Evolutionary conservation across 768 basidiomycete genomes (phyloP).

Genomic region (Imleria badia): DNA sequence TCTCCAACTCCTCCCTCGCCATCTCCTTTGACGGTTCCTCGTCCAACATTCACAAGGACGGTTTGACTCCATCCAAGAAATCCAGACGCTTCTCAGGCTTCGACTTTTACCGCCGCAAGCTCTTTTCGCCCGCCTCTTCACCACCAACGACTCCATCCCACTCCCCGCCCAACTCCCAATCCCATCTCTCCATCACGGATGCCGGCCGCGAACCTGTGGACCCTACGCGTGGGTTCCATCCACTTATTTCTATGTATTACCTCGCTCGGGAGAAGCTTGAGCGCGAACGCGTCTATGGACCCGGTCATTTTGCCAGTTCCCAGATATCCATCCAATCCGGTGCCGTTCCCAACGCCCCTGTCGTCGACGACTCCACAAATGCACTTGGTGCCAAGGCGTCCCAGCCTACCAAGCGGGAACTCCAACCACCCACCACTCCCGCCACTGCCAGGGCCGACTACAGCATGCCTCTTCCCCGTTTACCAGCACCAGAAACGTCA

Average conservation of each 20-base stretch:
- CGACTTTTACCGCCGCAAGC: conserved; percentile 89
- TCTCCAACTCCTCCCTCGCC: conserved; percentile 70
- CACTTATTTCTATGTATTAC: conserved; percentile 94
- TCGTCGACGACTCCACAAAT: conserved; percentile 21
- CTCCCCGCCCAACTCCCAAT: conserved; percentile 62
- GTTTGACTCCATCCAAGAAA: conserved; percentile 52
- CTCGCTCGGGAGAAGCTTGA: conserved; percentile 95
- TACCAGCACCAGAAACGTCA: conserved; percentile 78
- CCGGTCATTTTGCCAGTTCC: conserved; percentile 90
- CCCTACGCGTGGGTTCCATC: conserved; percentile 92
- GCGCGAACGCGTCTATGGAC: conserved; percentile 90
- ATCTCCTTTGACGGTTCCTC: conserved; percentile 56
- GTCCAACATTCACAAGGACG: conserved; percentile 41
- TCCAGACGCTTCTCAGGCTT: conserved; percentile 91
- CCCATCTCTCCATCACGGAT: conserved; percentile 52
- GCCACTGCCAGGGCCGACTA: conserved; percentile 61
- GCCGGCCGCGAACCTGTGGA: conserved; percentile 57
- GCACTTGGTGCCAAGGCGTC: conserved; percentile 29
- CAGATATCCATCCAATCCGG: conserved; percentile 62
- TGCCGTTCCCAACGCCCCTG: conserved; percentile 15
- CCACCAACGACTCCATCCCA: conserved; percentile 53
- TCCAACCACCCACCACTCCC: conserved; percentile 20
- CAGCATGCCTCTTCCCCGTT: conserved; percentile 76
- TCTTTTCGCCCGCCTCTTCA: conserved; percentile 61
- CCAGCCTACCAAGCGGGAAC: conserved; percentile 34